A percentile compares a stretch with the other conserved stretches of the same genome.
Conservation (phyloP, 2,329 filamentous ascomycete species). For the Monosporascus sp. region DNA sequence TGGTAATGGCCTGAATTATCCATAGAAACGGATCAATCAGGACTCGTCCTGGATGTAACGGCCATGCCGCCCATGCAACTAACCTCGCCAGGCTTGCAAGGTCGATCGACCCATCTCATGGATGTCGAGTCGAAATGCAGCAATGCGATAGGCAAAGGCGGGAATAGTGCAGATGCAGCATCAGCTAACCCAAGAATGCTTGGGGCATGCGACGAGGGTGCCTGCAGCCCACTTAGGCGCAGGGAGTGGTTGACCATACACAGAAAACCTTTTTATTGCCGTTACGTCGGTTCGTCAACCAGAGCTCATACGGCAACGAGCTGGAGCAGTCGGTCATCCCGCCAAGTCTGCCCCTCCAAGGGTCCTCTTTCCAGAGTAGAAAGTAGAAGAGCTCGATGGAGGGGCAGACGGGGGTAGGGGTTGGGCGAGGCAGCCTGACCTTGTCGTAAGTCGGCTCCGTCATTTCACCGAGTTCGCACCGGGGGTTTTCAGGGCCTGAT, state of each 20-base stretch:
- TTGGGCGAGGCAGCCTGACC: constrained; percentile 2
- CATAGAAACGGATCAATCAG: constrained; percentile 2
- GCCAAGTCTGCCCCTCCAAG: constrained; percentile 13
- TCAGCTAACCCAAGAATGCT: constrained; percentile 9
- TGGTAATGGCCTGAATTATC: not conserved
- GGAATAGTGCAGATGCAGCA: constrained; percentile 16
- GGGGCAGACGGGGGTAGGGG: constrained; percentile 4
- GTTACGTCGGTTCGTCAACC: not conserved
- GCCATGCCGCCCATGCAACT: constrained; percentile 7
- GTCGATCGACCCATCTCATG: constrained; percentile 14
- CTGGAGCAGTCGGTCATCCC: not conserved
- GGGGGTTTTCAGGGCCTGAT: constrained; percentile 1
- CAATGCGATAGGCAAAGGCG: constrained; percentile 13
- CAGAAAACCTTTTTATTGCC: constrained; percentile 5
- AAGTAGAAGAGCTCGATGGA: constrained; percentile 7
- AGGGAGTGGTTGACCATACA: constrained; percentile 4
- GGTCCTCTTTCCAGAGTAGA: constrained; percentile 1
- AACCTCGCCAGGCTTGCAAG: not conserved
- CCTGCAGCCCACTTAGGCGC: constrained; percentile 13
- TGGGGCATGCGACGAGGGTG: constrained; percentile 12
- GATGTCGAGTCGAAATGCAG: constrained; percentile 19
- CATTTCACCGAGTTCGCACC: constrained; percentile 19
- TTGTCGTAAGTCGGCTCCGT: constrained; percentile 9
- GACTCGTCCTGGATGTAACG: not conserved
- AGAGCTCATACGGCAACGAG: not conserved